These are phyloP conservation scores for Kwoniella dendrophila DNA, from an alignment of 768 basidiomycete species.

Conservation along the genomic window DNA sequence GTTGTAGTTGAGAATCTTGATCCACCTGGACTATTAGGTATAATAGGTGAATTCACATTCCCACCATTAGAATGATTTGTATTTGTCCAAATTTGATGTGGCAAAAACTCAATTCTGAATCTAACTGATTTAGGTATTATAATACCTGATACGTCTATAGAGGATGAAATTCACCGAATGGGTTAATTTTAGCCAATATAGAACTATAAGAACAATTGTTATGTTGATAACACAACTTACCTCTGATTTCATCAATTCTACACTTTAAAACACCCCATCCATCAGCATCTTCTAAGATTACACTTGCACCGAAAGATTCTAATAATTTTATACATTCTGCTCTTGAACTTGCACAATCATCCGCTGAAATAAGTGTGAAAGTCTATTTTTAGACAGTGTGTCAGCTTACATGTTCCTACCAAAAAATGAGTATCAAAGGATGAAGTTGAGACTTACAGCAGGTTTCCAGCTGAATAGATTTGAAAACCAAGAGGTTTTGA, in stretches of 20 bases:
- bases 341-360: slow-evolving; percentile 63
- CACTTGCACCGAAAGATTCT: slow-evolving; percentile 70
- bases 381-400: slow-evolving; percentile 24
- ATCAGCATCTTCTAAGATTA: slow-evolving; percentile 67
- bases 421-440: not conserved
- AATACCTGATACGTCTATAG: slow-evolving; percentile 56
- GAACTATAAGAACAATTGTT: not conserved
- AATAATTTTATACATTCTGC: slow-evolving; percentile 76
- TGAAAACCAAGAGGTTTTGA: slow-evolving; percentile 76
- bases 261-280: slow-evolving; percentile 74
- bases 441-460: slow-evolving; percentile 35
- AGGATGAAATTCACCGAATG: not conserved
- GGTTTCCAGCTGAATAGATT: slow-evolving; percentile 84
- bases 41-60: slow-evolving; percentile 9
- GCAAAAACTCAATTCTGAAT: slow-evolving; percentile 78
- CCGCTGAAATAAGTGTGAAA: slow-evolving; percentile 56
- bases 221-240: slow-evolving; percentile 52
- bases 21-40: slow-evolving; percentile 6
- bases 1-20: not conserved
- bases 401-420: not conserved
- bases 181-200: no score
- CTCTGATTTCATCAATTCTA: slow-evolving; percentile 67
- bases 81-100: slow-evolving; percentile 31
- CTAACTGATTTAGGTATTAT: slow-evolving; percentile 68
- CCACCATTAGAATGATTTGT: not conserved